These are phyloP conservation scores for Amanita exitialis DNA, from an alignment of 768 basidiomycete species.

Conservation along the genomic window DNA sequence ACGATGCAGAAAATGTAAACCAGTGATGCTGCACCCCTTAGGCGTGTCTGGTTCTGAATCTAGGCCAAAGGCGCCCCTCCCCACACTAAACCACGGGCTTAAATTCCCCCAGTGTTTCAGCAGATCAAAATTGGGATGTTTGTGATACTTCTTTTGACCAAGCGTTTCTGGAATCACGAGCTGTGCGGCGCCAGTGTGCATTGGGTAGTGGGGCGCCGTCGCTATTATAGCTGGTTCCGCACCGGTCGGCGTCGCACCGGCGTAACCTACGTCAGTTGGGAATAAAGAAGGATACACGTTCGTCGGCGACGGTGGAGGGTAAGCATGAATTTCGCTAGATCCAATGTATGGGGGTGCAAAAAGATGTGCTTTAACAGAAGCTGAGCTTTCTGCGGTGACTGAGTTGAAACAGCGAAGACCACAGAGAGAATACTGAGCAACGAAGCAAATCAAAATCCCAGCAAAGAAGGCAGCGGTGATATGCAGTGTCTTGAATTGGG, in stretches of 20 bases:
- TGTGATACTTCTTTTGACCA: constrained; percentile 12
- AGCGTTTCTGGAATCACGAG: constrained; percentile 43
- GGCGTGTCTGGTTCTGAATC: constrained; percentile 65
- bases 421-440: constrained; percentile 39
- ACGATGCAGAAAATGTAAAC: constrained; percentile 70
- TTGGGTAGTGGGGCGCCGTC: constrained; percentile 71
- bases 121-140: constrained; percentile 39
- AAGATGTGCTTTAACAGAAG: constrained; percentile 14
- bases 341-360: constrained; percentile 63
- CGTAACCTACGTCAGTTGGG: constrained; percentile 68
- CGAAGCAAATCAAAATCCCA: constrained; percentile 40
- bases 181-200: constrained; percentile 60
- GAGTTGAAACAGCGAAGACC: constrained; percentile 27
- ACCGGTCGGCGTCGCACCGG: constrained; percentile 72
- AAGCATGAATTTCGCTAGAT: constrained; percentile 58
- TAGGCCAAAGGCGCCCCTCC: constrained; percentile 54
- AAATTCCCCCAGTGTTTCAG: constrained; percentile 79
- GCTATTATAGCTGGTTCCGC: constrained; percentile 64
- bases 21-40: constrained; percentile 59
- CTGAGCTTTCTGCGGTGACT: constrained; percentile 6
- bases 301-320: constrained; percentile 65
- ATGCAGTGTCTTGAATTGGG: constrained; percentile 26
- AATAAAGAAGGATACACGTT: constrained; percentile 66
- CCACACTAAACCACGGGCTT: constrained; percentile 79
- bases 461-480: constrained; percentile 40